phyloP scores from a whole-genome alignment of 2,329 filamentous ascomycete species.

The Monosporascus sp. region DNA sequence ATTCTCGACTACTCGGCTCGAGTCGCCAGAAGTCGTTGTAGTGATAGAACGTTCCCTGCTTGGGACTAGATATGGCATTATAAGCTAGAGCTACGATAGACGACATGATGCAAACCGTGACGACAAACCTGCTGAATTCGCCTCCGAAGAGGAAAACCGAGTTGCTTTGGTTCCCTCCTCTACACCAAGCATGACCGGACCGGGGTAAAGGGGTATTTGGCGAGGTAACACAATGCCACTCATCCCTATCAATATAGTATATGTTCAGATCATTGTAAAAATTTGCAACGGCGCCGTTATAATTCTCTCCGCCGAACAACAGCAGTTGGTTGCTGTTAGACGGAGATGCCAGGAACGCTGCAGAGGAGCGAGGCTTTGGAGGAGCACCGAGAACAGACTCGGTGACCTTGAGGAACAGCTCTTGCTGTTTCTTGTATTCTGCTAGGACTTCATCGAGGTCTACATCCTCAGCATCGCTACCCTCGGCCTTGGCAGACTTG shows the following conservation, averaged over 20 bases:
- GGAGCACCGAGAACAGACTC: constrained; percentile 67
- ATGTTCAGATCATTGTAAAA: constrained; percentile 64
- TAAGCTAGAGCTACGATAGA: constrained; percentile 4
- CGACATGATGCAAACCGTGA: not conserved
- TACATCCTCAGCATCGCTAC: constrained; percentile 86
- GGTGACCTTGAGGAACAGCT: constrained; percentile 89
- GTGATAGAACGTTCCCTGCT: constrained; percentile 97
- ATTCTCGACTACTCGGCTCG: constrained; percentile 79
- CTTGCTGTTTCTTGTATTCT: constrained; percentile 88
- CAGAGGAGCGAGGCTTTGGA: constrained; percentile 72
- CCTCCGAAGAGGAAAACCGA: constrained; percentile 91
- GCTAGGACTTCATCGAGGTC: constrained; percentile 91
- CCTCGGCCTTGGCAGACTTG: constrained; percentile 65
- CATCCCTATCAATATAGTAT: constrained; percentile 75
- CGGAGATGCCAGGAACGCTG: constrained; percentile 79
- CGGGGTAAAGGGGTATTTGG: constrained; percentile 88
- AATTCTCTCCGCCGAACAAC: constrained; percentile 92
- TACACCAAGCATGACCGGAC: constrained; percentile 91
- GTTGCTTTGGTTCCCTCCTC: constrained; percentile 73
- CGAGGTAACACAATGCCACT: constrained; percentile 86
- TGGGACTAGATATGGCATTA: constrained; percentile 47
- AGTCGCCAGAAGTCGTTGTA: constrained; percentile 98
- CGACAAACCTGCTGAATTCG: constrained; percentile 73
- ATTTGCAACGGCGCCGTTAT: constrained; percentile 80
- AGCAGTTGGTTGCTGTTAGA: constrained; percentile 83